Evolutionary conservation across 2,329 filamentous ascomycete species (phyloP), one percentile per base, ranked within the genome.

Genomic region (Xylariaceae sp.): DNA sequence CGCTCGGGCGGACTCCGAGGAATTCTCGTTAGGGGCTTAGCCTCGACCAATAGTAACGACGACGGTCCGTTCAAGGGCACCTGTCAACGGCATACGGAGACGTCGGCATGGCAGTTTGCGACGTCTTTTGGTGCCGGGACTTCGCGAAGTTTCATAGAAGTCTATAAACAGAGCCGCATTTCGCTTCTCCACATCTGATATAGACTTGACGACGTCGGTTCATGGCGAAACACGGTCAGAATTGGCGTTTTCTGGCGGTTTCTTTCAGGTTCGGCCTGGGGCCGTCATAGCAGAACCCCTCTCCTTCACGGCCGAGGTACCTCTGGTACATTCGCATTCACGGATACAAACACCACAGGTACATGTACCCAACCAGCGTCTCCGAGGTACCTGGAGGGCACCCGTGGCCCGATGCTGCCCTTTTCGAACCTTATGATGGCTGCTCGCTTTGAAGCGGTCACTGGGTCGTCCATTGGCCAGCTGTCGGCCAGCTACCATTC

Each of bases 1-100:
- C 23, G 23, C 49, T 34, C 49, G 11, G 34, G 53, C 62, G 23
- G 23, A 30, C 66, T 69, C 68, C 69, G 69, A 66, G 66, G 67
- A 71, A 67, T 71, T 64, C 66, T 68, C 69, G 69, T 69, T 66
- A 65, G 67, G 52, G 68, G 64, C 63, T 62, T 60, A 57, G 55
- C 56, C 49, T 48, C 55, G 62, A 60, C 69, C 69, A 71, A 71
- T 70, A 45, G 67, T 10, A 57, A 23, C 44, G 56, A 51, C 44
- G 47, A 23, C 59, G 62, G 55, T 35, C 51, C 59, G 61, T 57
- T 35, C 62, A 57, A 55, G 51, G 59, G 23, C 23, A 30, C 23
- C 56, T 62, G 62, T 65, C 58, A 52, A 58, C 51, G 13, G 61
- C 34, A 59, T 57, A 48, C 37, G 62, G 55, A 57, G n/a, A n/a